phyloP scores from a whole-genome alignment of 176 grass and related monocot species.

The Pharus latifolius region DNA sequence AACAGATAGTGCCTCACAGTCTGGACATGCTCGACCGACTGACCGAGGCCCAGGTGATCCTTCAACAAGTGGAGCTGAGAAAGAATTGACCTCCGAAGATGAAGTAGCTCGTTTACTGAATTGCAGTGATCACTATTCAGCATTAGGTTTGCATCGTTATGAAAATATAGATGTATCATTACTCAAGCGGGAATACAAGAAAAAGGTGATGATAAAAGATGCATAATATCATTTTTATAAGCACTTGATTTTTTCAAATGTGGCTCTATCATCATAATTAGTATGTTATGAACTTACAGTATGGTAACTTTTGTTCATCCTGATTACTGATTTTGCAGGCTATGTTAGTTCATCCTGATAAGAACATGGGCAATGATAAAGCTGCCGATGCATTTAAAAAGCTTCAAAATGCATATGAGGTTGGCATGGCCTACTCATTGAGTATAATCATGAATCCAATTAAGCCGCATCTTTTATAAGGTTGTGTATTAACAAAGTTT shows the following conservation, averaged over 20 bases:
- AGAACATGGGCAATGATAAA: slow-evolving; percentile 99
- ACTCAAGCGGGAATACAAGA: slow-evolving; percentile 97
- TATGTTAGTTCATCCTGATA: slow-evolving; percentile 99
- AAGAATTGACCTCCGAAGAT: slow-evolving; percentile 79
- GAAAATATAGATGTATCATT: slow-evolving; percentile 67
- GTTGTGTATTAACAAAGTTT: slow-evolving; percentile 15
- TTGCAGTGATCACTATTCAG: slow-evolving; percentile 91
- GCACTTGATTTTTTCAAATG: not conserved
- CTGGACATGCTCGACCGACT: slow-evolving; percentile 28
- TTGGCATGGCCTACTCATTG: slow-evolving; percentile 22
- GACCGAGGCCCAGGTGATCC: slow-evolving; percentile 48
- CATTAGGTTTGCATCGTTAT: slow-evolving; percentile 68
- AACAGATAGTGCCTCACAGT: slow-evolving; percentile 37
- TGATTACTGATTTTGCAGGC: slow-evolving; percentile 65
- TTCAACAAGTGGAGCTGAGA: slow-evolving; percentile 79
- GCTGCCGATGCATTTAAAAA: slow-evolving; percentile 99
- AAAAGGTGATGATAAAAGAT: slow-evolving; percentile 69
- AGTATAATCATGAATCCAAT: not conserved
- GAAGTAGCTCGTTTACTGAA: slow-evolving; percentile 80
- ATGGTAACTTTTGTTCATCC: slow-evolving; percentile 1
- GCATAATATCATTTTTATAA: slow-evolving; percentile 6
- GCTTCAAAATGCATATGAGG: slow-evolving; percentile 99
- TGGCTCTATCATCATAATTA: not conserved
- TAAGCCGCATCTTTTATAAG: not conserved
- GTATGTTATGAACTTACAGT: not conserved